Evolutionary conservation across 331 rosid genomes (phyloP), one percentile per base, ranked within the genome.

Genomic region (Spiraea crenata): DNA sequence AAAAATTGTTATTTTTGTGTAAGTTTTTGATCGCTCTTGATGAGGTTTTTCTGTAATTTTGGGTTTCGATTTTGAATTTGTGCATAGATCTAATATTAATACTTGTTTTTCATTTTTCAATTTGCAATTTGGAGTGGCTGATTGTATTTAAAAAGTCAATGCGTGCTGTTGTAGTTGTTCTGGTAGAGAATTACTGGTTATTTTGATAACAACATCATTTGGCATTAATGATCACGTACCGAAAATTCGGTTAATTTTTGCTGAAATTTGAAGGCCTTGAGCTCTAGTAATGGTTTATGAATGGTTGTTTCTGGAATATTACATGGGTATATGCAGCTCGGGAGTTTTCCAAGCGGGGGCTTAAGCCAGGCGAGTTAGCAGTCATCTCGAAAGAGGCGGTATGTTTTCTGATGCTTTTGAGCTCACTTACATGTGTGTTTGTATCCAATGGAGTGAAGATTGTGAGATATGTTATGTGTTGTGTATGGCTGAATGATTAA

Each of bases 251-350:
- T 15, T 31, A 0, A 45, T 70, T 70, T 38, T 57, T 45, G 3
- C 34, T 4, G 0, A 31, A 19, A 7, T 5, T 20, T 47, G 47
- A 42, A 17, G 34, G 38, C 16, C 41, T 59, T 11, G 48, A 60
- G 68, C 37, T 35, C 5, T 60, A 12, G 16, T 70, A 3, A 37
- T n/a, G 69, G 6, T 65, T 11, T 25, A 4, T 60, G 13, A 2
- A 51, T 20, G 9, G 71, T 79, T 4, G 14, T 7, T 20, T 67
- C n/a, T 70, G 0, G n/a, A 45, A 34, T 57, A 1, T 6, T 49
- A n/a, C n/a, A 12, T 57, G 89, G 98, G 98, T 96, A 69, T 92
- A 92, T 82, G 98, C 98, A 4, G 96, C 98, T 12, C 85, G 89
- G 81, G 91, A 92, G 79, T 92, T 92, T 73, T 81, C 82, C 67